Evolutionary conservation across 108 stramenopile species (phyloP).

Genomic region (Nannochloropsis salina): DNA sequence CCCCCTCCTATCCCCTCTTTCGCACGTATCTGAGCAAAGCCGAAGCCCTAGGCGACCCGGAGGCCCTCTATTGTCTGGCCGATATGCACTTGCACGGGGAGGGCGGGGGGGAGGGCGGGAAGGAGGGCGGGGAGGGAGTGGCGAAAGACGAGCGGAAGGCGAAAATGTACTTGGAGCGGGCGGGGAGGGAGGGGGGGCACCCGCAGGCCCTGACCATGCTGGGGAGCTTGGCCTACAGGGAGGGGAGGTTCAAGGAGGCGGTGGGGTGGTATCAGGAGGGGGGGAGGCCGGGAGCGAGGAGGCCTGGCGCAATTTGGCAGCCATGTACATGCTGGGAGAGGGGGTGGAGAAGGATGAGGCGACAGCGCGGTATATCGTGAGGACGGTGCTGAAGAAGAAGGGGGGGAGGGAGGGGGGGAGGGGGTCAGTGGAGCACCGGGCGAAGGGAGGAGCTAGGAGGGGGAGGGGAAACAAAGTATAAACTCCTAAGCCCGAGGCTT

Average conservation of each 20-base stretch:
- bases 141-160: neutral
- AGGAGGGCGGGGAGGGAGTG: neutral
- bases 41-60: neutral
- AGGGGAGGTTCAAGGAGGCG: neutral
- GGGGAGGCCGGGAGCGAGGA: constrained; percentile 16
- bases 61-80: neutral
- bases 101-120: neutral
- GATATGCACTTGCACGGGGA: neutral
- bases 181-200: neutral
- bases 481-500: neutral
- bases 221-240: neutral
- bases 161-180: too few species aligned
- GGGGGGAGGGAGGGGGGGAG: neutral
- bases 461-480: neutral
- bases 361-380: neutral
- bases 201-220: neutral
- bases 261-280: neutral
- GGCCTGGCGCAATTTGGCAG: neutral
- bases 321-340: neutral
- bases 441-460: neutral
- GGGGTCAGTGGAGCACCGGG: neutral
- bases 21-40: neutral
- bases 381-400: neutral
- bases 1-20: neutral
- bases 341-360: neutral